Evolutionary conservation across 169 alveolate species (phyloP), one percentile per base, ranked within the genome.

Genomic region (Eimeria acervulina): DNA sequence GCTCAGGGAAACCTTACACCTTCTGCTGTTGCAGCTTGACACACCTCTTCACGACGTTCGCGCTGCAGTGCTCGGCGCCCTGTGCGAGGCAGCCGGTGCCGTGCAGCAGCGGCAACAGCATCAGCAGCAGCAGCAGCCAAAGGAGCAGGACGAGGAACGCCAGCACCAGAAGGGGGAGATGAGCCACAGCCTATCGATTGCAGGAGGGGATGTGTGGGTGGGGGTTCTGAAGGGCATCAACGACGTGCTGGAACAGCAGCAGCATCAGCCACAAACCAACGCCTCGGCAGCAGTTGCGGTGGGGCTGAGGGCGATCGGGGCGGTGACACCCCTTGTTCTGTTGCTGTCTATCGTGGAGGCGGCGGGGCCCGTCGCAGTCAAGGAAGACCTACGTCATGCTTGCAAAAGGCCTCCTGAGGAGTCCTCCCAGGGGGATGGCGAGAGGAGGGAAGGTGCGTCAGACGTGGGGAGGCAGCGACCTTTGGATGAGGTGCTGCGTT

Each of bases 81-180:
- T 84, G 40, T 84, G 92, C 51, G 92, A 84, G 66, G 76, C 92
- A 31, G 92, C 92, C 21, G 92, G 92, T 23, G 47, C 72, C 17
- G 52, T 52, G 92, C 72, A 52, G 51, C 78, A 84, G 47, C 92
- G 55, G 31, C 68, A 38, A 42, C 68, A n/a, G 70, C 90, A 80
- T 42, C 44, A 80, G 59, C 55, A 38, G 19, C 33, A 38, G 68
- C 68, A 15, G n/a, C 28, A 59, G 68, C 68, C 3, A 33, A 23
- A 7, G 10, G 23, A 47, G 61, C 36, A 76, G 47, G 36, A 7
- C 5, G 38, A 47, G 61, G 23, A 76, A 28, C 59, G 10, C 33
- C n/a, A 80, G 40, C 90, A 80, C 23, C 84, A 72, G 52, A 51
- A 0, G 52, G 51, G 51, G 52, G 33, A 72, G 31, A 51, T 8